Evolutionary conservation across 1,139 yeast species (phyloP).

Genomic region (Blastobotrys niveus): DNA sequence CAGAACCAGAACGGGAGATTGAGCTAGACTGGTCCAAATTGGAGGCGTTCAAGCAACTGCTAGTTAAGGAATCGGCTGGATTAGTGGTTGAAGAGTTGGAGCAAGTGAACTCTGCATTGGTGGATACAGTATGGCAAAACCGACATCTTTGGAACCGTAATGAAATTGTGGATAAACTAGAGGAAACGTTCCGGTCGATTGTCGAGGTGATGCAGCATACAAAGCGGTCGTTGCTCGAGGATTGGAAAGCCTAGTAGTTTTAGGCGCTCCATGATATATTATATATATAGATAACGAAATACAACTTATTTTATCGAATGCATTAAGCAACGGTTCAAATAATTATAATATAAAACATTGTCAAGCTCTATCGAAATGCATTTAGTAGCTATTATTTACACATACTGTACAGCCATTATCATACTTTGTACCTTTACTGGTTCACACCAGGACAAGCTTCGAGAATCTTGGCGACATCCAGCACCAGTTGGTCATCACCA

Average conservation of each 20-base stretch:
- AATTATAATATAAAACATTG: too few relatives aligned
- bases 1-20: constrained; percentile 17
- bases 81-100: constrained; percentile 69
- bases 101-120: constrained; percentile 60
- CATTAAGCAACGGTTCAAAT: too few relatives aligned
- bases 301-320: too few relatives aligned
- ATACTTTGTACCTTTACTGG: too few relatives aligned
- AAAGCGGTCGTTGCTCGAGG: constrained; percentile 11
- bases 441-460: too few relatives aligned
- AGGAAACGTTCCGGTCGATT: constrained; percentile 17
- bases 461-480: constrained; percentile 39
- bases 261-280: too few relatives aligned
- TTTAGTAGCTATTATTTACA: too few relatives aligned
- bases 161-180: constrained; percentile 25
- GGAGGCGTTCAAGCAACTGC: constrained; percentile 27
- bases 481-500: constrained; percentile 67
- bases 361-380: too few relatives aligned
- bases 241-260: too few relatives aligned
- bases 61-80: constrained; percentile 42
- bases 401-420: too few relatives aligned
- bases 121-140: constrained; percentile 71
- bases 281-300: too few relatives aligned
- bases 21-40: constrained; percentile 34
- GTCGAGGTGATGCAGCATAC: constrained; percentile 14
- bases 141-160: constrained; percentile 64